A percentile compares a stretch with the other conserved stretches of the same genome.
Conservation (phyloP, 768 basidiomycete genomes). For the Termitomyces sp. region DNA sequence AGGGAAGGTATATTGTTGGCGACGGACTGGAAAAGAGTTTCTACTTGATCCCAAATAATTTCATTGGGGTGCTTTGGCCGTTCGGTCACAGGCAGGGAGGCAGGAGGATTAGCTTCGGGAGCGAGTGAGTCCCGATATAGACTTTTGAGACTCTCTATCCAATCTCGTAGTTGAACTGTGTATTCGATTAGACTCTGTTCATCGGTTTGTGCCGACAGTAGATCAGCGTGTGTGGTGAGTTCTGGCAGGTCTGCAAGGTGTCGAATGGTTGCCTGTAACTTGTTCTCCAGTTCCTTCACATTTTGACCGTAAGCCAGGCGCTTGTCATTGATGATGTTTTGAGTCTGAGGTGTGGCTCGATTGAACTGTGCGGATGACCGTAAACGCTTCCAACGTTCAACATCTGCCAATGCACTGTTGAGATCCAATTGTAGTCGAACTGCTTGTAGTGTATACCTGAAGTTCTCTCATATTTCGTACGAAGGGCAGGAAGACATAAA, state of each 20-base stretch:
- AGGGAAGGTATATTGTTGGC: slow-evolving; percentile 2
- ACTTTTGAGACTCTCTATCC: slow-evolving; percentile 22
- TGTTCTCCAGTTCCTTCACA: slow-evolving; percentile 13
- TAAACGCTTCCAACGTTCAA: slow-evolving; percentile 24
- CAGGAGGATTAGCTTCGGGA: not conserved
- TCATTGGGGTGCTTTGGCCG: slow-evolving; percentile 8
- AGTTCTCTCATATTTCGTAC: not conserved
- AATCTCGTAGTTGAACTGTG: slow-evolving; percentile 22
- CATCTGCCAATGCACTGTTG: slow-evolving; percentile 14
- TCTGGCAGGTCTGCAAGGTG: slow-evolving; percentile 22
- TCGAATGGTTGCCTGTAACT: slow-evolving; percentile 17
- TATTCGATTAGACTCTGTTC: slow-evolving; percentile 21
- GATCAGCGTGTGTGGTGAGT: slow-evolving; percentile 6
- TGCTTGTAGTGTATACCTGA: slow-evolving; percentile 22
- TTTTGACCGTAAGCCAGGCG: slow-evolving; percentile 14
- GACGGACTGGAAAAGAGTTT: slow-evolving; percentile 1
- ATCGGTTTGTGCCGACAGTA: slow-evolving; percentile 10
- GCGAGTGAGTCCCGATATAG: slow-evolving; percentile 1
- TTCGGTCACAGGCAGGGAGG: not conserved
- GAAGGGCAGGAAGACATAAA: not conserved
- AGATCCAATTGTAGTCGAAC: slow-evolving; percentile 21
- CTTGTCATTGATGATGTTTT: slow-evolving; percentile 19
- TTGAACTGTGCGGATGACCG: slow-evolving; percentile 22
- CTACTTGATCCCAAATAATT: slow-evolving; percentile 6
- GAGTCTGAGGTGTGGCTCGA: slow-evolving; percentile 21